A percentile compares a stretch with the other conserved stretches of the same genome.
phyloP scores from a whole-genome alignment of 805 yeast genomes.

The Candida tibetensis region DNA sequence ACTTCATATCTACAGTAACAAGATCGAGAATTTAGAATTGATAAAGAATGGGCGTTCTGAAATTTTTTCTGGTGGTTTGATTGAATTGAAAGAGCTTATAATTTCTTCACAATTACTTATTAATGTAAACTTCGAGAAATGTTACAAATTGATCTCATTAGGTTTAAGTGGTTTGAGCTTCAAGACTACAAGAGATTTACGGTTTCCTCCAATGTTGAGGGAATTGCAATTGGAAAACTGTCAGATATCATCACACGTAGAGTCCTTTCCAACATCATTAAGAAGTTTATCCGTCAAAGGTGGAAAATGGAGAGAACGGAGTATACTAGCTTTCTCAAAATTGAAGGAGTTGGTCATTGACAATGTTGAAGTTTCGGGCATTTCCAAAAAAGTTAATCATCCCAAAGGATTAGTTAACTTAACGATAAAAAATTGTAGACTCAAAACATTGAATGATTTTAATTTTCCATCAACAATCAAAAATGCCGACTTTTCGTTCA shows the following conservation, averaged over 20 bases:
- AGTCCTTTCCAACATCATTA: conserved; percentile 7
- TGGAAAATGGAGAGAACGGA: conserved; percentile 11
- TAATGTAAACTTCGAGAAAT: conserved; percentile 8
- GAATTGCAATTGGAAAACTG: conserved; percentile 9
- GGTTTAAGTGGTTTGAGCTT: conserved; percentile 7
- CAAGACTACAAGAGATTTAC: conserved; percentile 6
- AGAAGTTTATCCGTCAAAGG: conserved; percentile 6
- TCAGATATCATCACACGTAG: conserved; percentile 9
- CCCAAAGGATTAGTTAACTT: conserved; percentile 4
- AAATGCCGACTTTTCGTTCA: conserved; percentile 4
- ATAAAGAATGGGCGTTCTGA: conserved; percentile 6
- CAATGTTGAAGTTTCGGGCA: conserved; percentile 7
- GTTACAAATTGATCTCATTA: conserved; percentile 6
- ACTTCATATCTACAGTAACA: conserved; percentile 5
- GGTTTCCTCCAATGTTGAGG: conserved; percentile 5
- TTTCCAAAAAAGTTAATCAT: conserved; percentile 4
- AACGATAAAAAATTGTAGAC: conserved; percentile 3
- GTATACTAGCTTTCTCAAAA: conserved; percentile 5
- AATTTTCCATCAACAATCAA: conserved; percentile 3
- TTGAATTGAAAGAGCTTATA: conserved; percentile 7
- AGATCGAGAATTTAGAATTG: conserved; percentile 4
- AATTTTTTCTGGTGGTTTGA: conserved; percentile 6
- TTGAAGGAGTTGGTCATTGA: conserved; percentile 8
- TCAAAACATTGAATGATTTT: conserved; percentile 6
- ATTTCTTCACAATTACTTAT: conserved; percentile 6